Percentiles rank a stretch among this genome's conserved stretches.
Conservation (phyloP, 1,284 basidiomycete species). For the Mycena citricolor region DNA sequence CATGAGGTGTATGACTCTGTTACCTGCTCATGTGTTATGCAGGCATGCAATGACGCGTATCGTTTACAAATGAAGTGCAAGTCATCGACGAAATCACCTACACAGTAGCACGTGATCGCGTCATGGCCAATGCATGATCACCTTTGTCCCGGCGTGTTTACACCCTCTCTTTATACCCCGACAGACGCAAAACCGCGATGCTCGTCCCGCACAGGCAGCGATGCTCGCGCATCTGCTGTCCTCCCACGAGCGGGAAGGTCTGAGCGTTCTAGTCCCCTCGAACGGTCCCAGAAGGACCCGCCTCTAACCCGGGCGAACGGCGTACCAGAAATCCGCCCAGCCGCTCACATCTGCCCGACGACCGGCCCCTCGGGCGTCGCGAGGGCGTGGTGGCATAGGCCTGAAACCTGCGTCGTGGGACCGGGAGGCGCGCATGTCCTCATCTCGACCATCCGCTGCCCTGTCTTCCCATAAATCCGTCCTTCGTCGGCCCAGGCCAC, state of each 20-base stretch:
- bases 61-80: too few species aligned
- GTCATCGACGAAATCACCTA: too few species aligned
- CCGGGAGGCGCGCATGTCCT: slow-evolving; percentile 3
- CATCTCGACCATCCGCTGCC: not conserved
- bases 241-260: slow-evolving; percentile 22
- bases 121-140: too few species aligned
- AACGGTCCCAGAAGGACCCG: slow-evolving; percentile 15
- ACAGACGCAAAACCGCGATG: slow-evolving; percentile 19
- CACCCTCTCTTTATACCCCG: slow-evolving; percentile 7
- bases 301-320: slow-evolving; percentile 15
- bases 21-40: too few species aligned
- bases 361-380: slow-evolving; percentile 6
- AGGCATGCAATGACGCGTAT: too few species aligned
- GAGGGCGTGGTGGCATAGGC: slow-evolving; percentile 1
- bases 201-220: slow-evolving; percentile 17
- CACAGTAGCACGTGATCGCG: too few species aligned
- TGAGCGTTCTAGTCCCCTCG: slow-evolving; percentile 15
- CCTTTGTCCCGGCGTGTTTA: too few species aligned
- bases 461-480: not conserved
- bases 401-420: slow-evolving; percentile 14
- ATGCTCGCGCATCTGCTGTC: slow-evolving; percentile 2
- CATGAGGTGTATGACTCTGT: too few species aligned
- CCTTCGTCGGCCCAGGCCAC: too few species aligned
- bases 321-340: slow-evolving; percentile 14
- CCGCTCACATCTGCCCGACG: too few species aligned